phyloP scores from a whole-genome alignment of 225 moss, liverwort and hornwort species.

The Takakia lepidozioides region DNA sequence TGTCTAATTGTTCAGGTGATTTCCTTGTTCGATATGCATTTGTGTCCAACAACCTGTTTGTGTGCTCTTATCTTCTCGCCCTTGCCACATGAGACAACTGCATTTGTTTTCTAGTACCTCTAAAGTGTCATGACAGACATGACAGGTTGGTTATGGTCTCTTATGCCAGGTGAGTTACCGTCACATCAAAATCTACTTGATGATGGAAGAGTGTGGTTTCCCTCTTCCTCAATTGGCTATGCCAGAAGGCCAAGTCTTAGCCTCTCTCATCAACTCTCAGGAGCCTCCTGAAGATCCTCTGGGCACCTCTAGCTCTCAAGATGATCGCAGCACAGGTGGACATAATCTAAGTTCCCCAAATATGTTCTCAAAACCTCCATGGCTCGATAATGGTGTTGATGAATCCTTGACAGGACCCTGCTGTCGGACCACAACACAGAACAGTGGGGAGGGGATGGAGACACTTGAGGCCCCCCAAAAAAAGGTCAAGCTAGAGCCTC shows the following conservation, averaged over 20 bases:
- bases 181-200: slow-evolving; percentile 44
- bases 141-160: not conserved
- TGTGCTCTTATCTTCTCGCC: not conserved
- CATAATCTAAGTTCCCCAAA: slow-evolving; percentile 9
- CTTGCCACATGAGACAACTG: too few species aligned
- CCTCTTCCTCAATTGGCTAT: slow-evolving; percentile 22
- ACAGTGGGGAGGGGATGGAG: slow-evolving; percentile 12
- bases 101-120: too few species aligned
- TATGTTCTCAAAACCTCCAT: slow-evolving; percentile 28
- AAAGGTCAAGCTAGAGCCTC: slow-evolving; percentile 14
- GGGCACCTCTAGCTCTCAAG: slow-evolving; percentile 3
- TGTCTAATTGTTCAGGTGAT: too few species aligned
- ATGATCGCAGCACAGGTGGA: slow-evolving; percentile 2
- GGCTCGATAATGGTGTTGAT: slow-evolving; percentile 20
- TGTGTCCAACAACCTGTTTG: not conserved
- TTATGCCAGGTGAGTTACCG: slow-evolving; percentile 38
- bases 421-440: slow-evolving; percentile 5
- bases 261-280: slow-evolving; percentile 6
- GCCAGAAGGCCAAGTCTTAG: slow-evolving; percentile 8
- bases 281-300: not conserved
- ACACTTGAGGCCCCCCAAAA: slow-evolving; percentile 19
- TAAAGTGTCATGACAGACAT: not conserved
- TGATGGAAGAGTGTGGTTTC: slow-evolving; percentile 35
- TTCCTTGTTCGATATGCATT: not conserved
- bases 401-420: slow-evolving; percentile 15